Conservation (phyloP, 1,139 yeast genomes). For the Suhomyces bribrorum region DNA sequence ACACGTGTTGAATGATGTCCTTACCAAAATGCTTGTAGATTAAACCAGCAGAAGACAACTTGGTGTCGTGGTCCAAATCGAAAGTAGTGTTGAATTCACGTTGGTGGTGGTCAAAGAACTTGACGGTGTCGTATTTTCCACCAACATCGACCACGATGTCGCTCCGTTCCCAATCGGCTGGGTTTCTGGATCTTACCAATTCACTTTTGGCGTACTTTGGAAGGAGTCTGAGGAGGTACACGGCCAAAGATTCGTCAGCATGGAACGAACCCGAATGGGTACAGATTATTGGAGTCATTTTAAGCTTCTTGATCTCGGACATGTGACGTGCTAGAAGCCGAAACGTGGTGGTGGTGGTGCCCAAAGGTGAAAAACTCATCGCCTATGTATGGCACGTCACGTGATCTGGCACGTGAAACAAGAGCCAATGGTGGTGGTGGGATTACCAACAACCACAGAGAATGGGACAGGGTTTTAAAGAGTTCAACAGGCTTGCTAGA, state of each 20-base stretch:
- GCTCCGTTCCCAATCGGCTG: slow-evolving; percentile 78
- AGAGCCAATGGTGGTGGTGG: not conserved
- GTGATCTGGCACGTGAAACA: not conserved
- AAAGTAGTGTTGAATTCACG: slow-evolving; percentile 53
- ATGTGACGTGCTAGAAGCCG: slow-evolving; percentile 2
- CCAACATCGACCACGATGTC: slow-evolving; percentile 95
- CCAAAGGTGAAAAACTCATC: not conserved
- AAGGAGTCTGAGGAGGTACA: slow-evolving; percentile 72
- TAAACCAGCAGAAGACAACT: slow-evolving; percentile 90
- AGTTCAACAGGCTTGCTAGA: too few species aligned
- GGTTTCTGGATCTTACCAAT: slow-evolving; percentile 80
- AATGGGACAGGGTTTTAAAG: not conserved
- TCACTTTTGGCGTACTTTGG: slow-evolving; percentile 69
- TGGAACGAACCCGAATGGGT: slow-evolving; percentile 96
- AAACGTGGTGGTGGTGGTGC: not conserved
- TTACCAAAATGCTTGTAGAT: slow-evolving; percentile 91
- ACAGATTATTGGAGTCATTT: slow-evolving; percentile 55
- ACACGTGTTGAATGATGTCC: slow-evolving; percentile 60
- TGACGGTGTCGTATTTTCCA: slow-evolving; percentile 86
- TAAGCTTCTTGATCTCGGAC: slow-evolving; percentile 23
- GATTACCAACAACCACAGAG: not conserved
- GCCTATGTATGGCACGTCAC: not conserved
- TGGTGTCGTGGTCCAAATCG: slow-evolving; percentile 51
- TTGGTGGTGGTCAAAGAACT: slow-evolving; percentile 95
- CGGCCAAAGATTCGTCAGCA: slow-evolving; percentile 97